Evolutionary conservation across 2,329 filamentous ascomycete genomes (phyloP), one percentile per base, ranked within the genome.

Genomic region (Dryadomyces sulphureus): DNA sequence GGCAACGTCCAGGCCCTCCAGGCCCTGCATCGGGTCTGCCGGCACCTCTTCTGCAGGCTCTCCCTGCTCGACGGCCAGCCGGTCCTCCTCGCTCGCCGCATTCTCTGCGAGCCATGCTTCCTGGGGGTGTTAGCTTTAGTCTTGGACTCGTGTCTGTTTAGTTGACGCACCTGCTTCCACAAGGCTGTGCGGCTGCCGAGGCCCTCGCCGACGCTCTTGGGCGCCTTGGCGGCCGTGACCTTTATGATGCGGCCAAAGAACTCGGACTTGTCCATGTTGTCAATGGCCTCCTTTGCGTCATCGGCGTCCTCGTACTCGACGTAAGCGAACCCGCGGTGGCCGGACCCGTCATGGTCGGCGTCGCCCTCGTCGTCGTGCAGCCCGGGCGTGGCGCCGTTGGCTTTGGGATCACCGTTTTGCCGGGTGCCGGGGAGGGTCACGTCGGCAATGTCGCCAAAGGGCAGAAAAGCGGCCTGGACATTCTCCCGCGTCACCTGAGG

Each of bases 201-300:
- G 1, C 89, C 88, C 60, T 94, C 87, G 45, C 84, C 84, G 43
- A 79, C 76, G 55, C 86, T 86, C 69, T 94, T 95, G 51, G 92
- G 87, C 27, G 86, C 79, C 63, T 94, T 98, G 38, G 93, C 93
- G 46, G 83, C 76, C 39, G 87, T 89, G 44, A 96, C 90, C 62
- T 89, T 94, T 61, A 98, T 82, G 14, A 92, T 81, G 49, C 86
- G 78, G 11, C 92, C 93, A 60, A 90, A 96, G 40, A 98, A 75
- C 65, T 96, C 90, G 50, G 89, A 84, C 61, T 94, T 88, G 60
- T 98, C 87, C 90, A 98, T 96, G 60, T 98, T 98, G 70, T 96
- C 88, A 61, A 98, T 94, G 43, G 92, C 92, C 64, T 96, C 90
- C 57, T 81, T 81, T 24, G 89, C 90, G 64, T 98, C 92, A 48